Percentiles rank a stretch among this genome's conserved stretches.
Conservation (phyloP, 257 asterid genomes). For the Solanum gandarillasii region DNA sequence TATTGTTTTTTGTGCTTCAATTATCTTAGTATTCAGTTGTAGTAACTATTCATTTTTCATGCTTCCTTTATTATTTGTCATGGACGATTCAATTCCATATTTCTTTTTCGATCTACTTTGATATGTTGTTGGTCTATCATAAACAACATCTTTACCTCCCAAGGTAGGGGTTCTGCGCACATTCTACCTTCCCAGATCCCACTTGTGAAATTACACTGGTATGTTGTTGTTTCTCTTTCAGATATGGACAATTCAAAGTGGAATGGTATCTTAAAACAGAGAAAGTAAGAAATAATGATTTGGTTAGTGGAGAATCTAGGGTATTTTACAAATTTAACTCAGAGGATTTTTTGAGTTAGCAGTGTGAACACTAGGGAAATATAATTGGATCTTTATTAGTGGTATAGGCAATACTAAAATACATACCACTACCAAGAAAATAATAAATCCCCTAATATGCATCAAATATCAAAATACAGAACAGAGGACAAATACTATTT, state of each 20-base stretch:
- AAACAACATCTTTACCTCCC: not conserved
- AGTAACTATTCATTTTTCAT: not conserved
- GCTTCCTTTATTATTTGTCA: not conserved
- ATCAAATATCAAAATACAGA: not conserved
- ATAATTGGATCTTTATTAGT: not conserved
- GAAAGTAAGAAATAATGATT: not conserved
- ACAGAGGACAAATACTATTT: not conserved
- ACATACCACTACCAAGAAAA: not conserved
- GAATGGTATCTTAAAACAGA: not conserved
- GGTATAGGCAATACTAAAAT: not conserved
- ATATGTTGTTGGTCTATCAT: not conserved
- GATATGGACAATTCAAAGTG: not conserved
- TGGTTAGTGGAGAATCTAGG: not conserved
- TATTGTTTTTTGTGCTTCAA: not conserved
- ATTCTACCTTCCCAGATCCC: not conserved
- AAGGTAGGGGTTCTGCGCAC: not conserved
- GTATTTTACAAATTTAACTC: not conserved
- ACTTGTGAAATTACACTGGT: not conserved
- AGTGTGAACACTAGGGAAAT: not conserved
- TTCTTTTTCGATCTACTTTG: not conserved
- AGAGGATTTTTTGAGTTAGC: not conserved
- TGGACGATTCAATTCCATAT: not conserved
- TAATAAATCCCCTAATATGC: not conserved
- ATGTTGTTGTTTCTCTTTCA: not conserved
- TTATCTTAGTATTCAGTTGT: not conserved